phyloP scores from a whole-genome alignment of 2,329 filamentous ascomycete species.

The Decorospora gaudefroyi region DNA sequence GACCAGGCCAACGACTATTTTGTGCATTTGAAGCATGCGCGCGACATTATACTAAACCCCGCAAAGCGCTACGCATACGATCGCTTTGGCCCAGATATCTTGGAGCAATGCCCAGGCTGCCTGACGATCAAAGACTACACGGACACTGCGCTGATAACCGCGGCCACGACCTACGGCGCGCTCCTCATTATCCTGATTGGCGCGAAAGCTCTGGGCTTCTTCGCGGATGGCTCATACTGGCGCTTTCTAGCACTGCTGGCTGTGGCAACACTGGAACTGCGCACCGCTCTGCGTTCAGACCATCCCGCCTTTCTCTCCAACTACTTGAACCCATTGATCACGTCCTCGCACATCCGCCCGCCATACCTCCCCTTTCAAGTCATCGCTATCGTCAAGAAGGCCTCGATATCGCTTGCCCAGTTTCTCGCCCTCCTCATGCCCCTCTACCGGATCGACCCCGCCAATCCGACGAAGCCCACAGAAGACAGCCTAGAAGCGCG shows the following conservation, averaged over 20 bases:
- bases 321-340: constrained; percentile 55
- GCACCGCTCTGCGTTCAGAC: constrained; percentile 59
- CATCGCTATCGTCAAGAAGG: constrained; percentile 73
- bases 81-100: constrained; percentile 71
- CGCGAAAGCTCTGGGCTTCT: constrained; percentile 43
- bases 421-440: constrained; percentile 45
- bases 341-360: constrained; percentile 52
- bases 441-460: constrained; percentile 41
- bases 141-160: constrained; percentile 60
- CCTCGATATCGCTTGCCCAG: constrained; percentile 67
- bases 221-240: constrained; percentile 50
- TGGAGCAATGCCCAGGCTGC: constrained; percentile 59
- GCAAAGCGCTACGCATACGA: constrained; percentile 82
- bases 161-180: constrained; percentile 34
- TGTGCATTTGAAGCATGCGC: constrained; percentile 78
- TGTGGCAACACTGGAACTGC: constrained; percentile 62
- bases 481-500: constrained; percentile 41
- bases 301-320: constrained; percentile 52
- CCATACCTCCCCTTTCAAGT: constrained; percentile 85
- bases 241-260: constrained; percentile 57
- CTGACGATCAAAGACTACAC: constrained; percentile 74
- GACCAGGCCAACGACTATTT: constrained; percentile 61
- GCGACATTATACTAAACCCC: constrained; percentile 85
- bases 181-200: constrained; percentile 37
- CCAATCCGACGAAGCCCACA: constrained; percentile 20